Percentiles rank a stretch among this genome's conserved stretches.
phyloP scores from a whole-genome alignment of 441 rosid species.

The Pelargonium myrrhifolium region DNA sequence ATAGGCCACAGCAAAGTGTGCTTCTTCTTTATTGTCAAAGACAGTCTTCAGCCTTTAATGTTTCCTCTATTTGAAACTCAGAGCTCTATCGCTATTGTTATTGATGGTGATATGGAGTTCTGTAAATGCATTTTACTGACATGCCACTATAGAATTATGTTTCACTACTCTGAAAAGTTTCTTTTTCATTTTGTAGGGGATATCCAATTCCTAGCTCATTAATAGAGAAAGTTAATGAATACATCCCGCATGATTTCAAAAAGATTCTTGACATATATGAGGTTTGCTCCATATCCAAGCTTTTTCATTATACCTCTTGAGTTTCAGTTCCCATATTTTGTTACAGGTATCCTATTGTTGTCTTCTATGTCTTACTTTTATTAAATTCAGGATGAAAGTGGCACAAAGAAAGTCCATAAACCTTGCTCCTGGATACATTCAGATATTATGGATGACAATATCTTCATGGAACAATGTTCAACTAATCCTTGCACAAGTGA shows the following conservation, averaged over 20 bases:
- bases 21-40: not conserved
- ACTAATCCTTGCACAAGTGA: conserved; percentile 19
- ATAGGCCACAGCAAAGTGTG: not conserved
- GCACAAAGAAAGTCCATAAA: conserved; percentile 29
- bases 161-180: conserved; percentile 18
- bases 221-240: conserved; percentile 63
- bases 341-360: conserved; percentile 5
- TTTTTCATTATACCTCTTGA: not conserved
- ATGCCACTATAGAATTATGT: not conserved
- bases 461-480: conserved; percentile 57
- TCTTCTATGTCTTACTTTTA: conserved; percentile 15
- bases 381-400: conserved; percentile 42
- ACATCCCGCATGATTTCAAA: conserved; percentile 64
- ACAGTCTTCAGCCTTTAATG: not conserved
- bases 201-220: conserved; percentile 63
- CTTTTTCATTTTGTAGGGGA: conserved; percentile 53
- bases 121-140: not conserved
- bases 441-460: conserved; percentile 90
- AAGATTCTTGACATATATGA: conserved; percentile 44
- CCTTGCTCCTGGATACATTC: conserved; percentile 87
- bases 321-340: not conserved
- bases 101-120: conserved; percentile 4
- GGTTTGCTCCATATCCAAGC: conserved; percentile 36
- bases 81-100: not conserved
- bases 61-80: not conserved